Conservation (phyloP, 768 basidiomycete genomes). For the Rhizopogon vulgaris region DNA sequence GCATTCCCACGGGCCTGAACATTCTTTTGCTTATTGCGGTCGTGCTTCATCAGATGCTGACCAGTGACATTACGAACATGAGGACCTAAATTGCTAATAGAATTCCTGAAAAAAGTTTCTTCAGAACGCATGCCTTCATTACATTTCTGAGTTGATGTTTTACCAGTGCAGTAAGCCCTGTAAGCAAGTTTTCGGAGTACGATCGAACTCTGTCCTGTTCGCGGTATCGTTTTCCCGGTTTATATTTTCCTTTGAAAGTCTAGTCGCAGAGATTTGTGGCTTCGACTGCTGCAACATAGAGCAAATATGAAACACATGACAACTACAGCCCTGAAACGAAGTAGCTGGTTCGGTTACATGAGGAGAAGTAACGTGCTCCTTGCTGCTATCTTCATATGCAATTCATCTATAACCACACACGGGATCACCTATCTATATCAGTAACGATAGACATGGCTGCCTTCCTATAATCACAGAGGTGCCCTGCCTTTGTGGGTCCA, state of each 20-base stretch:
- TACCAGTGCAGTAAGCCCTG: too few relatives aligned
- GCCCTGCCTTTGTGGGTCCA: slow-evolving; percentile 1
- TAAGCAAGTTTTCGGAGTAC: not conserved
- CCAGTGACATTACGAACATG: not conserved
- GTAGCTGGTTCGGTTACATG: not conserved
- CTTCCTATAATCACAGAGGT: not conserved
- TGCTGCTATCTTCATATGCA: not conserved
- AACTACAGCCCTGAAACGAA: not conserved
- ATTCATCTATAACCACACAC: not conserved
- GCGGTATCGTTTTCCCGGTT: not conserved
- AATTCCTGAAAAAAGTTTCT: too few relatives aligned
- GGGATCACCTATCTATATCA: not conserved
- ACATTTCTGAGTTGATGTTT: not conserved
- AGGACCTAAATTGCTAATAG: not conserved
- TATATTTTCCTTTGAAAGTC: not conserved
- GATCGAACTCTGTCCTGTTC: not conserved
- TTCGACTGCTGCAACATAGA: not conserved
- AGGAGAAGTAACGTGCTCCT: not conserved
- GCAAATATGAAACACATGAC: not conserved
- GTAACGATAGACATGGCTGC: not conserved
- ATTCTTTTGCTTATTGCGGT: not conserved
- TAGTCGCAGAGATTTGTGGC: not conserved
- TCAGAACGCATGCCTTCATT: not conserved
- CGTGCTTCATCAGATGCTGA: not conserved
- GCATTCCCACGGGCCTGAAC: slow-evolving; percentile 12